Base-by-base conservation (phyloP, 2,329 filamentous ascomycete genomes). In the Arthrobotrys pseudoclavata region DNA sequence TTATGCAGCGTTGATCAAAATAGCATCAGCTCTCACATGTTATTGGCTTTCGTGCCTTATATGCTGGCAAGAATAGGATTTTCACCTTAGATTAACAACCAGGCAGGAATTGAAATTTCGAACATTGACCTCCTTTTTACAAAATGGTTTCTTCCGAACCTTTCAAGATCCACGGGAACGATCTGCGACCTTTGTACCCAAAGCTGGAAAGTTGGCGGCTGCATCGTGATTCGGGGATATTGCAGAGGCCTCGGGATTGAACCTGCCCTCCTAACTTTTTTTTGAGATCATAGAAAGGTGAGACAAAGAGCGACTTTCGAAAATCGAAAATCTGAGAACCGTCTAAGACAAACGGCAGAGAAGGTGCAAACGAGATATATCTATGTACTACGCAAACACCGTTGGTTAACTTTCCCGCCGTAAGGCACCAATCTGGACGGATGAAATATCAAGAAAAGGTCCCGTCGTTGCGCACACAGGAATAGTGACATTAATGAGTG, bases 361-460 rank as follows among this genome's bases (percentile, higher is more conserved):
- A 60, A 60, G 34, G 55, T 34, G 55, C 34, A 60, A 42, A 60
- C 34, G 55, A 60, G 26, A 24, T 37, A 45, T 60, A 42, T 42
- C 40, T 31, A 47, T 40, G 55, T 60, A 15, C 29, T n/a, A 10
- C 26, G 55, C 55, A 60, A 20, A 42, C 20, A 20, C 34, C 55
- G n/a, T 57, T 20, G 34, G 34, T 60, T 60, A 20, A 26, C 31
- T 42, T 29, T 74, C 69, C 68, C 69, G n/a, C 7, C 40, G 18
- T 53, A 62, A 61, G n/a, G 68, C 61, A 74, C 69, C 18, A 40
- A 74, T 74, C 29, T 53, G 62, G 61, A 62, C 15, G 62, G 69
- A 34, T 45, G 31, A 50, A 48, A 50, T 34, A 48, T 48, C 45
- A 31, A 72, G 26, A 52, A 61, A 45, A 20, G 4, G 47, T 34